Base-by-base conservation (phyloP, 352 stramenopile species). In the Phytophthora cactorum region DNA sequence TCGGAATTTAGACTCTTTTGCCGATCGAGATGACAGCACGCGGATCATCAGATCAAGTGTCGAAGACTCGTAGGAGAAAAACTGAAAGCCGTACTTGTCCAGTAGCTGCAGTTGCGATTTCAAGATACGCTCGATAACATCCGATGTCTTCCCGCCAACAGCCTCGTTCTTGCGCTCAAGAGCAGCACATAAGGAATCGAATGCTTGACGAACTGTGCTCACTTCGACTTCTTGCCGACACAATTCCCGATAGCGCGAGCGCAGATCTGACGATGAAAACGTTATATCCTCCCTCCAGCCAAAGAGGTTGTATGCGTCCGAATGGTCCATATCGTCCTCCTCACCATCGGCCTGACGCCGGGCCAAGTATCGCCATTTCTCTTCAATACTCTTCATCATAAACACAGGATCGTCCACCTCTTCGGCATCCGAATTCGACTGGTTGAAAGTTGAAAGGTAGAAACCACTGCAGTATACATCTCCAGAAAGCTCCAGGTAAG, bases 401-500 rank as follows among this genome's bases (percentile, higher is more conserved):
- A 89, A 77, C 43, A 92, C 74, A 25, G 86, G 86, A 53, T 94
- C 78, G 47, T 94, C 86, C 28, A 94, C 86, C 12, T 81, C 68
- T 67, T 91, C 82, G 4, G 87, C 36, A 57, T 88, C 77, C 1
- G 71, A 63, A 41, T 85, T 75, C 3, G 73, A 79, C 52, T 89
- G 72, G 17, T 82, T 80, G 27, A 94, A 79, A 2, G 76, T 90
- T 10, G 84, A 93, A 12, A 93, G 59, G 43, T 90, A 93, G 46
- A 90, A 89, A 0, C 86, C 84, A 50, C 80, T 89, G 51, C 80
- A 93, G 57, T 91, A 93, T 2, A 94, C 78, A 34, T 93, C 84
- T 9, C 81, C 70, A 36, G 86, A 94, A 27, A 94, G 70, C 53
- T 94, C 86, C 11, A 73, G 44, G 52, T 91, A 94, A 46, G 76